Conservation (phyloP, 2,329 filamentous ascomycete genomes). For the Nemania abortiva region DNA sequence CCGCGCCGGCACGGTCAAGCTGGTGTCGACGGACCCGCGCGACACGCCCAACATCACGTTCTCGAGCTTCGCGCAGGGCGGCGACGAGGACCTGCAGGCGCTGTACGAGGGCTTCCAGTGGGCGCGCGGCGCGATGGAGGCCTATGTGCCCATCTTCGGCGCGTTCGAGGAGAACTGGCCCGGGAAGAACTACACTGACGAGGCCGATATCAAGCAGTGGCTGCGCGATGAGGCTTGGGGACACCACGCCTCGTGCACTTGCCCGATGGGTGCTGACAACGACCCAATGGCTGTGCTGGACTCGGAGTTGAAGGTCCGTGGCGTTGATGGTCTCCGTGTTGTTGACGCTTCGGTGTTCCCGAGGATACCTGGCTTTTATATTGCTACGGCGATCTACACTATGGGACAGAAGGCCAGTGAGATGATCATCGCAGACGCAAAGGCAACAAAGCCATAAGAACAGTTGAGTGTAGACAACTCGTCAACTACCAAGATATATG, state of each 20-base stretch:
- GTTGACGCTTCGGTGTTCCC: conserved; percentile 67
- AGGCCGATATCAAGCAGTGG: conserved; percentile 34
- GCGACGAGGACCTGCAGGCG: conserved; percentile 62
- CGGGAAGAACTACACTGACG: conserved; percentile 14
- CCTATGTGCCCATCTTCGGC: conserved; percentile 21
- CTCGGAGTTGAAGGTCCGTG: conserved; percentile 63
- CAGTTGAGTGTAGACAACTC: too few relatives aligned
- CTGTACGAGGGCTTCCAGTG: conserved; percentile 66
- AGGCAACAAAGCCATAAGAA: neutral
- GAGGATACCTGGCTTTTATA: conserved; percentile 52
- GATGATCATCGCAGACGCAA: conserved; percentile 33
- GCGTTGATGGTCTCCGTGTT: conserved; percentile 64
- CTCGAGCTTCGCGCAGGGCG: conserved; percentile 65
- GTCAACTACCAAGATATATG: too few relatives aligned
- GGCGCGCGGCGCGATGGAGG: conserved; percentile 57
- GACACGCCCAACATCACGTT: conserved; percentile 71
- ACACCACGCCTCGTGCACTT: conserved; percentile 43
- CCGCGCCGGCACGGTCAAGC: conserved; percentile 65
- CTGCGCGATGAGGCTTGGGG: conserved; percentile 38
- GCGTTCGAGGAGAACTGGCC: conserved; percentile 29
- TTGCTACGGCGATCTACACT: conserved; percentile 30
- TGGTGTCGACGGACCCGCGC: conserved; percentile 68
- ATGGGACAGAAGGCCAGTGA: conserved; percentile 36
- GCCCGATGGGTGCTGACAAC: conserved; percentile 54
- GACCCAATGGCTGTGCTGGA: conserved; percentile 66